Base-by-base conservation (phyloP, 805 yeast species). In the Ogataea kodamae region DNA sequence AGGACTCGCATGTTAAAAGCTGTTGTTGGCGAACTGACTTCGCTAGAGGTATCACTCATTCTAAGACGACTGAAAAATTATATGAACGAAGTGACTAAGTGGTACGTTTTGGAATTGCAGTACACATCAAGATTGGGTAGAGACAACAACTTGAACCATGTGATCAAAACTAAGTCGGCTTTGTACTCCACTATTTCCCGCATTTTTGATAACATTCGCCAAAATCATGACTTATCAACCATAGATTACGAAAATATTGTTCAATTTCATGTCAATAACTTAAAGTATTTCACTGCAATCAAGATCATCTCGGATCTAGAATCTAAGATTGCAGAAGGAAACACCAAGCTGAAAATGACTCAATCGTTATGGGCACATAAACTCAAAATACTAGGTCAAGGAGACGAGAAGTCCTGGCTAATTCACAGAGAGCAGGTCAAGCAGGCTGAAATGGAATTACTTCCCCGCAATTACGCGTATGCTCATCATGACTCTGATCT, bases 181-280 rank as follows among this genome's bases (percentile, higher is more conserved):
- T 26, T 41, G 9, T 45, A 43, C 30, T 7, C 22, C 18, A 21
- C 29, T 6, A 38, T 40, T 1, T 27, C 22, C 3, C 12, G 22
- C 7, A 34, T 43, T 7, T 19, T 44, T 6, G 26, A 19, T 9
- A 26, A 22, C 15, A 30, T 50, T 10, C 21, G 20, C 9, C 10
- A 18, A 6, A 13, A 15, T 7, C 25, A 29, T 10, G 25, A 38
- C 16, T 36, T 52, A 1, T 24, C 25, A 6, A 34, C 44, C 6
- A 24, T 32, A 3, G 61, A 57, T 30, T 58, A 52, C 39, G 57
- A 54, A 27, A 40, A 45, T 16, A 37, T 55, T 6, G 39, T 54
- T 9, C 32, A 37, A 7, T 46, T 54, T 14, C 48, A 48, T 29
- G 35, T 45, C 30, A 22, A 33, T 19, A 39, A 46, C 15, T 30